A percentile compares a stretch with the other conserved stretches of the same genome.
Conservation (phyloP, 768 basidiomycete species). For the Trametes elegans region DNA sequence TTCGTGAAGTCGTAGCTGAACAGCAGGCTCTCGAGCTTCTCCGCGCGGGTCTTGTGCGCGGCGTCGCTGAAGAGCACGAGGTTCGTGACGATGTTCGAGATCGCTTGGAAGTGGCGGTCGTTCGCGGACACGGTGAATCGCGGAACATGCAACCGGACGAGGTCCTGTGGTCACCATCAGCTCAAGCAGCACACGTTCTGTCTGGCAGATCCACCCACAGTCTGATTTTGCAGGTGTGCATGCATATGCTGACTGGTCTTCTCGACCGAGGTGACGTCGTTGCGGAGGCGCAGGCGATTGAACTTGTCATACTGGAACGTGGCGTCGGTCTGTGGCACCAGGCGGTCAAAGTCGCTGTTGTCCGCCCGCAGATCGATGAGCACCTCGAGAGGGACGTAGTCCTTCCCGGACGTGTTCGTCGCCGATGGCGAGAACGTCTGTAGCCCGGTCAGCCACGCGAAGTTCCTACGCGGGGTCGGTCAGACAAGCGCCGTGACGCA, state of each 20-base stretch:
- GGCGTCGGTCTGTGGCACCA: slow-evolving; percentile 87
- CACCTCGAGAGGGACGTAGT: slow-evolving; percentile 85
- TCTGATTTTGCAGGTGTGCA: slow-evolving; percentile 63
- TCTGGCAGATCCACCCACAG: slow-evolving; percentile 39
- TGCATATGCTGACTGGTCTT: slow-evolving; percentile 36
- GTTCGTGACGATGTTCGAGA: slow-evolving; percentile 84
- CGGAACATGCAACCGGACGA: slow-evolving; percentile 78
- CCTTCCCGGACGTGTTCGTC: slow-evolving; percentile 40
- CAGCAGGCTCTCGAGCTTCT: slow-evolving; percentile 77
- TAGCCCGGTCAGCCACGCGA: slow-evolving; percentile 72
- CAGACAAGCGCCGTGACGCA: background rate
- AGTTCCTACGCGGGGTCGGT: slow-evolving; percentile 52
- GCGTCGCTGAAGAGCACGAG: slow-evolving; percentile 90
- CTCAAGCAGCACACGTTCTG: background rate
- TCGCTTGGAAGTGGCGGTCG: slow-evolving; percentile 76
- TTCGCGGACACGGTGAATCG: slow-evolving; percentile 85
- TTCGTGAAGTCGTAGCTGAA: slow-evolving; percentile 90
- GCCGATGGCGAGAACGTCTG: slow-evolving; percentile 82
- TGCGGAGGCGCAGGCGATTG: slow-evolving; percentile 84
- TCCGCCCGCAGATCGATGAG: slow-evolving; percentile 84
- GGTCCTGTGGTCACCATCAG: slow-evolving; percentile 52
- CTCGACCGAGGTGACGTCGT: slow-evolving; percentile 57
- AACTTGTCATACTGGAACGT: slow-evolving; percentile 91
- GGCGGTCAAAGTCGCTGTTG: slow-evolving; percentile 78
- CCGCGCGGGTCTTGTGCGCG: slow-evolving; percentile 71